Conservation (phyloP, 2,329 filamentous ascomycete genomes). For the Endothia cerciana region DNA sequence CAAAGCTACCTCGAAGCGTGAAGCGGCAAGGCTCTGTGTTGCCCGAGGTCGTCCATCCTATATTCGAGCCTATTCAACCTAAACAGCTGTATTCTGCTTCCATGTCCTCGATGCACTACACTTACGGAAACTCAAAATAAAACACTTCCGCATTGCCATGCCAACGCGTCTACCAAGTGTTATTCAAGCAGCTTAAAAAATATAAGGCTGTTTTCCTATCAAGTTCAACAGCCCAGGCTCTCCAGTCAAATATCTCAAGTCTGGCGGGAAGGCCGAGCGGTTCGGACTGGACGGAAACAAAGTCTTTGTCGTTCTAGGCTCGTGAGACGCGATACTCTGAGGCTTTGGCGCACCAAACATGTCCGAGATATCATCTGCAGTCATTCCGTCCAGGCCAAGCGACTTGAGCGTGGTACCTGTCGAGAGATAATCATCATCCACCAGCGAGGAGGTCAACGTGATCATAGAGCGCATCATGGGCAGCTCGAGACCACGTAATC, state of each 20-base stretch:
- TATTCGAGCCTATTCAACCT: too few species aligned
- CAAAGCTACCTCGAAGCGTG: too few species aligned
- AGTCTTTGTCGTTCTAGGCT: background rate
- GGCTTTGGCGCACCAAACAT: conserved; percentile 7
- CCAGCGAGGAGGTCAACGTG: conserved; percentile 14
- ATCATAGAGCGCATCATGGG: conserved; percentile 19
- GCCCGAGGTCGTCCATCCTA: too few species aligned
- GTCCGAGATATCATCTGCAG: background rate
- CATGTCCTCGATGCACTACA: too few species aligned
- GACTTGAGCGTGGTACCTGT: conserved; percentile 16
- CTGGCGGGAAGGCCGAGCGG: background rate
- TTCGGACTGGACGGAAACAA: conserved; percentile 2
- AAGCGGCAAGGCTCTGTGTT: too few species aligned
- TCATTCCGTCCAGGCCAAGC: conserved; percentile 8
- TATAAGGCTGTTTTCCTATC: conserved; percentile 4
- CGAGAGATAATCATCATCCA: conserved; percentile 16
- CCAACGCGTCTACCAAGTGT: background rate
- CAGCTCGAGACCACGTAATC: conserved; percentile 8
- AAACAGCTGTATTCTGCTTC: too few species aligned
- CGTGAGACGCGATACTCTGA: background rate
- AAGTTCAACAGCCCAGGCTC: conserved; percentile 7
- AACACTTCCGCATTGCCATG: too few species aligned
- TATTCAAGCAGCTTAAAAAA: background rate
- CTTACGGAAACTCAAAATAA: too few species aligned
- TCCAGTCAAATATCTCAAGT: conserved; percentile 7